These are phyloP conservation scores for Monosporascus sp. DNA, from an alignment of 2,329 filamentous ascomycete species.

Conservation along the genomic window DNA sequence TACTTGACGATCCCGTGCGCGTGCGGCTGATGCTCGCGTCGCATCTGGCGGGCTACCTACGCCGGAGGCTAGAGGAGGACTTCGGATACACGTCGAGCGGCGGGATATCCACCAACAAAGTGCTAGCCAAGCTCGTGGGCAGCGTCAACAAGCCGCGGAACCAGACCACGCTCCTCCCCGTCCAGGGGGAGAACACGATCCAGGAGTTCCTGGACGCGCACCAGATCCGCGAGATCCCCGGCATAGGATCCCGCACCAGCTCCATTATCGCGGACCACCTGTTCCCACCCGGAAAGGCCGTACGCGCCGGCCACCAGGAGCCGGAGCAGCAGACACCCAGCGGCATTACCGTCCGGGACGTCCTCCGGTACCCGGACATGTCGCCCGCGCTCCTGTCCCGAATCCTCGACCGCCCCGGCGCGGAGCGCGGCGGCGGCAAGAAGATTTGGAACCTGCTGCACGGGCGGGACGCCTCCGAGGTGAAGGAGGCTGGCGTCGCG, in stretches of 20 bases:
- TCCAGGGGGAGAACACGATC: conserved; percentile 48
- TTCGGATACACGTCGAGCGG: conserved; percentile 84
- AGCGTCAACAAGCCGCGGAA: conserved; percentile 79
- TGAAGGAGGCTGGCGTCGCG: conserved; percentile 64
- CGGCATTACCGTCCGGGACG: conserved; percentile 56
- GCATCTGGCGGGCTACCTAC: conserved; percentile 72
- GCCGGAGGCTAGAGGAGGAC: conserved; percentile 65
- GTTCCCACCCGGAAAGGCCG: conserved; percentile 21
- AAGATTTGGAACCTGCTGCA: conserved; percentile 76
- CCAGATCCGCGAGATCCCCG: conserved; percentile 75
- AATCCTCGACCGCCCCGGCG: conserved; percentile 65
- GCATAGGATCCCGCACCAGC: conserved; percentile 77
- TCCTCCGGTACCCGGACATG: conserved; percentile 60
- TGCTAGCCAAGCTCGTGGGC: conserved; percentile 80
- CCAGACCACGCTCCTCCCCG: conserved; percentile 77
- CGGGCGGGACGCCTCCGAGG: conserved; percentile 71
- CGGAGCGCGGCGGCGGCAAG: conserved; percentile 64
- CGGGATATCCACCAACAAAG: conserved; percentile 82
- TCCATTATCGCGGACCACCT: conserved; percentile 61
- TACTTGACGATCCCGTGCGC: conserved; percentile 34
- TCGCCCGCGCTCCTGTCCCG: conserved; percentile 61
- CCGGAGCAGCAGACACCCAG: too few relatives aligned
- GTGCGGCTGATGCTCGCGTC: conserved; percentile 71
- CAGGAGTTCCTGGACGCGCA: conserved; percentile 68
- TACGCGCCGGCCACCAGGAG: too few relatives aligned